phyloP scores from a whole-genome alignment of 2,329 filamentous ascomycete species.

The Pyrenochaeta sp. region DNA sequence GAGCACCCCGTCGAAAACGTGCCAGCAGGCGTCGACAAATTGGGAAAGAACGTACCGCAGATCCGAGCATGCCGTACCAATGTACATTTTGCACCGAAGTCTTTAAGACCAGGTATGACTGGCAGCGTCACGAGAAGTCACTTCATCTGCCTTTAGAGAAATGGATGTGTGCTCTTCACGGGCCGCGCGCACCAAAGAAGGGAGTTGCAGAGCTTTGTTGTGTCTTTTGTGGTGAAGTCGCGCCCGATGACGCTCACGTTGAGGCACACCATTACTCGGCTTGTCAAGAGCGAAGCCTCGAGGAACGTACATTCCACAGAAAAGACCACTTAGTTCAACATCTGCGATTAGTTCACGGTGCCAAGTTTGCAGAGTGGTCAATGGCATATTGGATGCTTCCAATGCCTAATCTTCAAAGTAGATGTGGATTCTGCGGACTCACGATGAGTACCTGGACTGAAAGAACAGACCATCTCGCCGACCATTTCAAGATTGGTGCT shows the following conservation, averaged over 20 bases:
- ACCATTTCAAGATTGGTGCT: conserved; percentile 33
- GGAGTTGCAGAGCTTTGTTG: conserved; percentile 26
- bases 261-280: conserved; percentile 28
- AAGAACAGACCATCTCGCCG: conserved; percentile 33
- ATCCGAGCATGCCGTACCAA: conserved; percentile 29
- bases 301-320: conserved; percentile 37
- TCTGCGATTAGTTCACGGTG: conserved; percentile 32
- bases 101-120: conserved; percentile 42
- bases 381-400: conserved; percentile 37
- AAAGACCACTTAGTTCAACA: conserved; percentile 43
- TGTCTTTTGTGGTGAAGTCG: conserved; percentile 26
- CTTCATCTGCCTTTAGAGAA: conserved; percentile 37
- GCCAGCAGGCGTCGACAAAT: conserved; percentile 14
- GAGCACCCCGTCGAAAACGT: conserved; percentile 19
- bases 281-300: conserved; percentile 29
- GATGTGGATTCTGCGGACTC: conserved; percentile 35
- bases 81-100: conserved; percentile 43
- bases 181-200: conserved; percentile 12
- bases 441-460: conserved; percentile 32
- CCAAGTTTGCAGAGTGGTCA: conserved; percentile 44
- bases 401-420: conserved; percentile 27
- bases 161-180: conserved; percentile 34
- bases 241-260: conserved; percentile 24
- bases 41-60: conserved; percentile 11
- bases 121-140: conserved; percentile 41